Base-by-base conservation (phyloP, 2,329 filamentous ascomycete genomes). In the Diaporthe sp. region DNA sequence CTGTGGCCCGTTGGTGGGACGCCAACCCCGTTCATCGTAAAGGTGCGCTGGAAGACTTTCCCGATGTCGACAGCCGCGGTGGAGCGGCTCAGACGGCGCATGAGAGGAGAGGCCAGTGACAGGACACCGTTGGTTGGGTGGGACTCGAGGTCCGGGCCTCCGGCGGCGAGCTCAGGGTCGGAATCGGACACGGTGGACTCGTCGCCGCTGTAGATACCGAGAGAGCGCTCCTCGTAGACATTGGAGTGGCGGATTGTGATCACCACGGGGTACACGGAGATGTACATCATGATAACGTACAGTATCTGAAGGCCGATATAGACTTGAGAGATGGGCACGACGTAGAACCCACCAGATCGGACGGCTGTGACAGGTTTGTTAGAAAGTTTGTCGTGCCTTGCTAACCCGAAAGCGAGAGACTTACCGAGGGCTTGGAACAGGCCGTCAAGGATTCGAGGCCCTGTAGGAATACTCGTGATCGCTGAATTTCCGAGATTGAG, bases 181-280 rank as follows among this genome's bases (percentile, higher is more conserved):
- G 55, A 37, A n/a, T 49, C 42, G 28, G 42, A n/a, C 19, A 2
- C 19, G 17, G 61, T 51, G 9, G 19, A 37, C 17, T 22, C 44
- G 28, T 83, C 83, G 34, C 86, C 84, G 57, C 83, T 83, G 75
- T 92, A 90, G 44, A 92, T 89, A 0, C 92, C 92, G 2, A 94
- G 85, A 0, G 90, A 92, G 9, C 91, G 87, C 79, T 94, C 92
- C 80, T 94, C 92, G 80, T 94, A 94, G 42, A 93, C 90, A 79
- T 94, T 94, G 53, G 92, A 93, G 80, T 92, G 91, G 39, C 92
- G 89, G 83, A 93, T 90, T 1, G 89, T 91, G 75, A 93, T 90
- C 37, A 90, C 88, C 31, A 92, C 88, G 0, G 92, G 91, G 76
- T 91, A 92, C 3, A 88, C 90, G 0, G 90, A 90, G 57, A 93